Percentiles rank a stretch among this genome's conserved stretches.
phyloP scores from a whole-genome alignment of 2,329 filamentous ascomycete genomes.

The Penicillium sp. region DNA sequence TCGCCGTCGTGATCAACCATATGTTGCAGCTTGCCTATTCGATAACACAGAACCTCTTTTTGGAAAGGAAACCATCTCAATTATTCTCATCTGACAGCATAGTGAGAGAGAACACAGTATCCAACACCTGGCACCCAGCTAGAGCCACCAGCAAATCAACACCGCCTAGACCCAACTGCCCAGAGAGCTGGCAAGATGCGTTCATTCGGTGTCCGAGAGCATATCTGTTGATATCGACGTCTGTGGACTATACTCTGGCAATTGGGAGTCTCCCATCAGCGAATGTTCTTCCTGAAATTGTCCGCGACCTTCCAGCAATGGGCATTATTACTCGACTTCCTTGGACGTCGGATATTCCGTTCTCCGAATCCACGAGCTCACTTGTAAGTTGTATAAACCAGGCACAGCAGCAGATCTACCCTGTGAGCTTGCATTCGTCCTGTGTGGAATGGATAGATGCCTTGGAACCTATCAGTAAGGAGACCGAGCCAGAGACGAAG shows the following conservation, averaged over 20 bases:
- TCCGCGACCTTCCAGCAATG: conserved; percentile 20
- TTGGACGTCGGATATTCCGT: conserved; percentile 14
- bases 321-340: conserved; percentile 18
- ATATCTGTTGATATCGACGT: conserved; percentile 29
- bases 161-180: not conserved
- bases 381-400: not conserved
- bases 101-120: not conserved
- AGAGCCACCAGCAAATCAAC: not conserved
- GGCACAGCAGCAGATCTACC: not conserved
- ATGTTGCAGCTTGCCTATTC: conserved; percentile 27
- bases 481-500: not conserved
- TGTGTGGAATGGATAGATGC: not conserved
- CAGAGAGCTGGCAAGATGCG: conserved; percentile 25
- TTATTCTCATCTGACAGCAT: not conserved
- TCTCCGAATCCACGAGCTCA: not conserved
- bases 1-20: conserved; percentile 24
- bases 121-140: no score
- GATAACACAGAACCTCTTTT: conserved; percentile 25
- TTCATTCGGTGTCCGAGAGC: conserved; percentile 25
- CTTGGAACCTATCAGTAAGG: not conserved
- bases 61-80: not conserved
- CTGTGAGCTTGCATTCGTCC: not conserved
- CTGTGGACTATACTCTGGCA: conserved; percentile 25
- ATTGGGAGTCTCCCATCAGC: conserved; percentile 23
- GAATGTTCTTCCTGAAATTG: conserved; percentile 19